Percentiles rank a stretch among this genome's conserved stretches.
phyloP scores from a whole-genome alignment of 768 basidiomycete species.

The Amanita polypyramis region DNA sequence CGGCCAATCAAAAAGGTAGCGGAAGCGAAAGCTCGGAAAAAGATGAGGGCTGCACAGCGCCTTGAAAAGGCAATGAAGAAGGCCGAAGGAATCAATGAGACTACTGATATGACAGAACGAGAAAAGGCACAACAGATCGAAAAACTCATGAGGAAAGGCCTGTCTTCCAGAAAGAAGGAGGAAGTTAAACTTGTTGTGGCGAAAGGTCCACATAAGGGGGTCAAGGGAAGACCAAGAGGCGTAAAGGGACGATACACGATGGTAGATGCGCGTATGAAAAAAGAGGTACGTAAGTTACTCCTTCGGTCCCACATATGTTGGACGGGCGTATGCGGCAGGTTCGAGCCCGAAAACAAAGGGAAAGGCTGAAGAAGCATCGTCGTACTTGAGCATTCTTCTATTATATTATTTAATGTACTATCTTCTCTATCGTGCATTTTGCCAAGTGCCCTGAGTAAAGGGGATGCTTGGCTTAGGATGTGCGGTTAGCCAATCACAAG shows the following conservation, averaged over 20 bases:
- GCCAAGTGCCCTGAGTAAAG: not conserved
- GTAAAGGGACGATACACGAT: slow-evolving; percentile 92
- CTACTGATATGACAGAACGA: slow-evolving; percentile 83
- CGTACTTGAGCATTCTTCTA: slow-evolving; percentile 25
- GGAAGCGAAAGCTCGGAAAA: slow-evolving; percentile 96
- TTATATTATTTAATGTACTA: not conserved
- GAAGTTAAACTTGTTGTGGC: slow-evolving; percentile 86
- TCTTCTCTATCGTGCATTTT: not conserved
- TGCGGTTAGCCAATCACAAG: slow-evolving; percentile 10
- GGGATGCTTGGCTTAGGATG: not conserved
- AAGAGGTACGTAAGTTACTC: slow-evolving; percentile 52
- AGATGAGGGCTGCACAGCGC: slow-evolving; percentile 74
- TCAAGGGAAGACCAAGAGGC: slow-evolving; percentile 91
- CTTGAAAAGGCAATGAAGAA: slow-evolving; percentile 93
- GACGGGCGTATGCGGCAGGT: slow-evolving; percentile 31
- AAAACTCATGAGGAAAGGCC: slow-evolving; percentile 79
- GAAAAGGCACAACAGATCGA: slow-evolving; percentile 94
- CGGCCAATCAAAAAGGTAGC: slow-evolving; percentile 98
- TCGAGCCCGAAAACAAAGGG: slow-evolving; percentile 63
- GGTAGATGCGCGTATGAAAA: slow-evolving; percentile 91
- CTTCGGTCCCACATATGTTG: not conserved
- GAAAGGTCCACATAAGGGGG: slow-evolving; percentile 78
- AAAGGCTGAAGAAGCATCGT: slow-evolving; percentile 55
- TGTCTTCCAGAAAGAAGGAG: slow-evolving; percentile 62
- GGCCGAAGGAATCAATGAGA: slow-evolving; percentile 86